Conservation (phyloP, 2,329 filamentous ascomycete species). For the Madurella fahalii region DNA sequence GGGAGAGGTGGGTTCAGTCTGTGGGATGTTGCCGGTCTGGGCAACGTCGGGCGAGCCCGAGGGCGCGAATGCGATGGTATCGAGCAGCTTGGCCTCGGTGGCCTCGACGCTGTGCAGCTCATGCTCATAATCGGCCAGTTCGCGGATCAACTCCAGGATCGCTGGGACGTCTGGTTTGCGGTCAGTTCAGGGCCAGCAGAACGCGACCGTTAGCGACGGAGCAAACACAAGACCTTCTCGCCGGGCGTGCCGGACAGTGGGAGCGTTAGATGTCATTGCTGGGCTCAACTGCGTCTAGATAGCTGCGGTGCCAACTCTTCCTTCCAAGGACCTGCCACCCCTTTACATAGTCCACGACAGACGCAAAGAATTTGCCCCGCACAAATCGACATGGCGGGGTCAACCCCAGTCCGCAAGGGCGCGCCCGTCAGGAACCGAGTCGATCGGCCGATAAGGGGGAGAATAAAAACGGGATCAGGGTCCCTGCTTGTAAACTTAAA, state of each 20-base stretch:
- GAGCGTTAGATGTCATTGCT: slow-evolving; percentile 6
- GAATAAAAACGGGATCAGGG: neutral
- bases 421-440: neutral
- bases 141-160: slow-evolving; percentile 79
- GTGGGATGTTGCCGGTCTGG: slow-evolving; percentile 31
- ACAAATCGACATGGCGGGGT: neutral
- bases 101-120: slow-evolving; percentile 70
- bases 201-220: neutral
- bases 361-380: neutral
- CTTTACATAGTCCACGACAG: too few relatives aligned
- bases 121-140: slow-evolving; percentile 85
- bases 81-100: slow-evolving; percentile 66
- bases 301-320: too few relatives aligned
- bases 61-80: slow-evolving; percentile 74
- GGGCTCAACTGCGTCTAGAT: neutral
- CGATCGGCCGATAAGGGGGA: neutral
- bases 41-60: slow-evolving; percentile 34
- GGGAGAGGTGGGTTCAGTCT: slow-evolving; percentile 52
- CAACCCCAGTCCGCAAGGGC: slow-evolving; percentile 3
- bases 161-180: slow-evolving; percentile 63
- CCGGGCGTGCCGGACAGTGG: slow-evolving; percentile 53
- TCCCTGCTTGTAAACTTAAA: too few relatives aligned
- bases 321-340: too few relatives aligned
- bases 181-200: slow-evolving; percentile 1
- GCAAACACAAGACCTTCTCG: slow-evolving; percentile 46